phyloP scores from a whole-genome alignment of 2,329 filamentous ascomycete genomes.

The Penicillium sp. region DNA sequence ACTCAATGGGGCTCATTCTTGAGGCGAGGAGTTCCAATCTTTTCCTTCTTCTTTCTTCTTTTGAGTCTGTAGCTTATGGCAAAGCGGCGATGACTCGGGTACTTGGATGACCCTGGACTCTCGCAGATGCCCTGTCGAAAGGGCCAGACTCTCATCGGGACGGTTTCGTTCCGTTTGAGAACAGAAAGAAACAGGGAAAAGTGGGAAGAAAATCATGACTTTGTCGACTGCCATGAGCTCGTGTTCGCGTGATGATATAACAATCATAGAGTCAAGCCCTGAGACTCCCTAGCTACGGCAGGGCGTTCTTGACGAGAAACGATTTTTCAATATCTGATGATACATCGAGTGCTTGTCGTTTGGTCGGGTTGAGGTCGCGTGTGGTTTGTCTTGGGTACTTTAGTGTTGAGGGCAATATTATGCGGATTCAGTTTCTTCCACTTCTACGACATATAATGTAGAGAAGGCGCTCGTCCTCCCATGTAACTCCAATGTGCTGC shows the following conservation, averaged over 20 bases:
- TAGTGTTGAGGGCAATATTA: too few relatives aligned
- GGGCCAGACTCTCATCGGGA: slow-evolving; percentile 51
- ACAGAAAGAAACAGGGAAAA: too few relatives aligned
- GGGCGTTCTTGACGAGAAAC: slow-evolving; percentile 44
- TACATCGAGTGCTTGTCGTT: slow-evolving; percentile 13
- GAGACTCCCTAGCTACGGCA: slow-evolving; percentile 51
- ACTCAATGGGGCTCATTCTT: slow-evolving; percentile 99
- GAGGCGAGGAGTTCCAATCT: slow-evolving; percentile 75
- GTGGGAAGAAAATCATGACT: neutral
- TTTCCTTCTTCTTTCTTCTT: slow-evolving; percentile 14
- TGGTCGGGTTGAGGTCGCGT: neutral
- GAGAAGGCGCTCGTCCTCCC: too few relatives aligned
- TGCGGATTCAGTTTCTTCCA: too few relatives aligned
- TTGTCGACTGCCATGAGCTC: slow-evolving; percentile 10
- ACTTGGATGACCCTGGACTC: slow-evolving; percentile 19
- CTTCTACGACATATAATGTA: too few relatives aligned
- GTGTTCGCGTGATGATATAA: slow-evolving; percentile 80
- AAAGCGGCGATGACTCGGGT: slow-evolving; percentile 41
- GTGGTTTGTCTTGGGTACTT: neutral
- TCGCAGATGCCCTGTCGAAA: slow-evolving; percentile 61
- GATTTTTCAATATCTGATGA: slow-evolving; percentile 48
- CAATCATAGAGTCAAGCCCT: slow-evolving; percentile 99
- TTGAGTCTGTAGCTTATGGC: slow-evolving; percentile 50
- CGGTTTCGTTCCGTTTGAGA: slow-evolving; percentile 11
- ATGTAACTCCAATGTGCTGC: too few relatives aligned